A percentile compares a stretch with the other conserved stretches of the same genome.
phyloP scores from a whole-genome alignment of 2,329 filamentous ascomycete species.

The Colletotrichum filicis region DNA sequence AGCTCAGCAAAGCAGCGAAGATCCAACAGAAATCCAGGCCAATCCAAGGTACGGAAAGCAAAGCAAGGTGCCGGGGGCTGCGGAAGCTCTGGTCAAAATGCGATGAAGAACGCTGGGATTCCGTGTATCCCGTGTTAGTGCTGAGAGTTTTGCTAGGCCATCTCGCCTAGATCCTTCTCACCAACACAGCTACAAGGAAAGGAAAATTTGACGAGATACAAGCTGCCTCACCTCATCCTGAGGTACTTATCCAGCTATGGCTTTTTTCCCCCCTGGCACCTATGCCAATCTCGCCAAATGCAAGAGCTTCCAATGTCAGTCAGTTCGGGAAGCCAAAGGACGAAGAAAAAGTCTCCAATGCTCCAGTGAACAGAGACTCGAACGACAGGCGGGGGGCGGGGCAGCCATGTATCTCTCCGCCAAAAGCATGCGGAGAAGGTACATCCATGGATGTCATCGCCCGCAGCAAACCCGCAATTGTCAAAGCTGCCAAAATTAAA shows the following conservation, averaged over 20 bases:
- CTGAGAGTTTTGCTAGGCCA: background rate
- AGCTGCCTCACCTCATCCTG: background rate
- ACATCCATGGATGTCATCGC: background rate
- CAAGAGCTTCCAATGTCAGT: slow-evolving; percentile 1
- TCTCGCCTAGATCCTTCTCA: background rate
- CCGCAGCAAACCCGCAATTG: background rate
- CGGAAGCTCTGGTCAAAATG: slow-evolving; percentile 3
- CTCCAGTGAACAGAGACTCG: background rate
- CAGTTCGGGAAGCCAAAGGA: background rate
- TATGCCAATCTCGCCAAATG: slow-evolving; percentile 3
- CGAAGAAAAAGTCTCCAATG: background rate
- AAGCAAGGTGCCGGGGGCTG: background rate
- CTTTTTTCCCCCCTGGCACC: background rate
- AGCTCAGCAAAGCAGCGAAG: slow-evolving; percentile 1
- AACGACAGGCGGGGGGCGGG: background rate
- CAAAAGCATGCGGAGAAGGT: slow-evolving; percentile 21
- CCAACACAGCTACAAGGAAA: background rate
- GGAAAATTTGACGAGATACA: background rate
- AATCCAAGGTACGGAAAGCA: background rate
- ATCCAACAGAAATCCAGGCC: background rate
- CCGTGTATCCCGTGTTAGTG: background rate
- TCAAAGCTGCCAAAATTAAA: background rate
- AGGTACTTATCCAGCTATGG: background rate
- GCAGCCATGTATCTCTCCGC: background rate
- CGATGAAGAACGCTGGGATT: background rate